phyloP scores from a whole-genome alignment of 352 stramenopile genomes.

The Phytophthora agathidicida region DNA sequence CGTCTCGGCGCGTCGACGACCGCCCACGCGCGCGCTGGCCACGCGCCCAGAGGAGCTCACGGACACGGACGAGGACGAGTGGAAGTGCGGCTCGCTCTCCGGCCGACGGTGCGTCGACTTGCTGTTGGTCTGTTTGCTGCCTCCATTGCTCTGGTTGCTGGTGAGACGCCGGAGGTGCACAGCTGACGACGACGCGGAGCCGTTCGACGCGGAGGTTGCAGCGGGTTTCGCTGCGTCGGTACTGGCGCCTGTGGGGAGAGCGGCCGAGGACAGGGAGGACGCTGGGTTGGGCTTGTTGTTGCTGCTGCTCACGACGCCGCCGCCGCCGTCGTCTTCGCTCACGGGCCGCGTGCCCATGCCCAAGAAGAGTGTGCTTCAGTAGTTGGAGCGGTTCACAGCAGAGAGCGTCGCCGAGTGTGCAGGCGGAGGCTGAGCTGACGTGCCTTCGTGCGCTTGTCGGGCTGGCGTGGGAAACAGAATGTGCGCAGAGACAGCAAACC shows the following conservation, averaged over 20 bases:
- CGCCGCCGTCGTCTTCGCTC: constrained; percentile 29
- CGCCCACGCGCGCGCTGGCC: constrained; percentile 20
- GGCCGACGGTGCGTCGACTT: constrained; percentile 7
- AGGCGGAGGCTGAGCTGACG: constrained; percentile 8
- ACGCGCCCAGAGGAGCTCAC: constrained; percentile 5
- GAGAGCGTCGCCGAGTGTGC: constrained; percentile 2
- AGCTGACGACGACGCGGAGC: too few species aligned
- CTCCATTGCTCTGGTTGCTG: constrained; percentile 7
- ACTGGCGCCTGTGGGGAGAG: constrained; percentile 5
- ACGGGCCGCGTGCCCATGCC: constrained; percentile 33
- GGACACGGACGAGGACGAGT: constrained; percentile 8
- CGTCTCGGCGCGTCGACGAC: constrained; percentile 38
- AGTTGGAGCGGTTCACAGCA: too few species aligned
- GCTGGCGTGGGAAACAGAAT: constrained; percentile 29
- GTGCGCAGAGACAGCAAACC: too few species aligned
- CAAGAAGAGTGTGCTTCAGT: background rate
- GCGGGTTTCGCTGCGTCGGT: constrained; percentile 4
- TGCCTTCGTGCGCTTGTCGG: constrained; percentile 19
- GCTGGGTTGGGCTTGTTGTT: background rate
- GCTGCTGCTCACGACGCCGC: background rate
- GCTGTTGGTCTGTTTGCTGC: constrained; percentile 14
- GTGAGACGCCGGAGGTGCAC: constrained; percentile 25
- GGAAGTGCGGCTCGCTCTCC: constrained; percentile 15
- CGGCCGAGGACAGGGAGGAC: constrained; percentile 3
- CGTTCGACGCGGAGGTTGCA: constrained; percentile 2